A percentile compares a stretch with the other conserved stretches of the same genome.
phyloP scores from a whole-genome alignment of 768 basidiomycete species.

The Auriscalpium microsporum region DNA sequence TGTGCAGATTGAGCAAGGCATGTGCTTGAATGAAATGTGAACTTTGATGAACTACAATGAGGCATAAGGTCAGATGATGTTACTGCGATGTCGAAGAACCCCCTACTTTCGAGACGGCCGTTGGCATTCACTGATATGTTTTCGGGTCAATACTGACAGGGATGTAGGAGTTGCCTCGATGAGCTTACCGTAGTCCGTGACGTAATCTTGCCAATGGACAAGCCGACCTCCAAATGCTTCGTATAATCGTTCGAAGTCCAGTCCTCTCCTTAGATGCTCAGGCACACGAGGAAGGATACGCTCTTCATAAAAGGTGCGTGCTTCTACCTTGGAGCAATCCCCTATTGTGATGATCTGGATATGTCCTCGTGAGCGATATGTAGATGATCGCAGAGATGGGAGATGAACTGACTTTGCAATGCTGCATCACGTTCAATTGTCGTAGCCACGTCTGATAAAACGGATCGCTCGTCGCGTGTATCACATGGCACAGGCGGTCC shows the following conservation, averaged over 20 bases:
- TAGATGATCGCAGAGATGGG: background rate
- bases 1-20: slow-evolving; percentile 74
- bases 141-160: background rate
- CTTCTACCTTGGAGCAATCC: slow-evolving; percentile 69
- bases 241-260: slow-evolving; percentile 68
- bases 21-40: slow-evolving; percentile 85
- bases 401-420: slow-evolving; percentile 52
- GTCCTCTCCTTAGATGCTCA: slow-evolving; percentile 39
- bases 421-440: slow-evolving; percentile 72
- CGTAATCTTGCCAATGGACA: slow-evolving; percentile 75
- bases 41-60: slow-evolving; percentile 55
- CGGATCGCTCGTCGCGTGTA: slow-evolving; percentile 76
- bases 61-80: background rate
- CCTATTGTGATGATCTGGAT: slow-evolving; percentile 69
- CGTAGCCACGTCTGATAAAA: slow-evolving; percentile 81
- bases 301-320: slow-evolving; percentile 56
- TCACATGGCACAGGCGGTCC: slow-evolving; percentile 75
- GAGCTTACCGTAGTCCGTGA: slow-evolving; percentile 59
- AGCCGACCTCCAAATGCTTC: slow-evolving; percentile 80
- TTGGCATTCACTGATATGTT: slow-evolving; percentile 55
- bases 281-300: slow-evolving; percentile 63
- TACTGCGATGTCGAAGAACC: background rate
- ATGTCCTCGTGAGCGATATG: background rate
- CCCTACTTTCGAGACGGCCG: slow-evolving; percentile 63
- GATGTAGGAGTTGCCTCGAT: background rate